Percentiles rank a stretch among this genome's conserved stretches.
These are phyloP conservation scores for Blastocladiella emersonii DNA, from an alignment of 371 early-diverging fungal genomes.

Conservation along the genomic window DNA sequence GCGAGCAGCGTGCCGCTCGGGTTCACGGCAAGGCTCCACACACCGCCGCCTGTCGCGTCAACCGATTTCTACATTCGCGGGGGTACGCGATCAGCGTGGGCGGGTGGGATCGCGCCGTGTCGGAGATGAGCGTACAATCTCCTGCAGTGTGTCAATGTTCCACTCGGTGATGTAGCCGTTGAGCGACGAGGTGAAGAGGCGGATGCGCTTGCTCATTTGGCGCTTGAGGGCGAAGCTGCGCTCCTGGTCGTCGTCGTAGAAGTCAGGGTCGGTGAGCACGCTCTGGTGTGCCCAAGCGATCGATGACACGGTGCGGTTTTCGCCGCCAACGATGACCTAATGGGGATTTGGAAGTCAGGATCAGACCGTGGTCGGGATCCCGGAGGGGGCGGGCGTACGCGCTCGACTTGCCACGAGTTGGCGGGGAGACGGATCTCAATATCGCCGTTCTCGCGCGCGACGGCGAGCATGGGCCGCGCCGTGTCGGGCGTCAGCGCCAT, in stretches of 20 bases:
- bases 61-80: constrained; percentile 29
- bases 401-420: constrained; percentile 48
- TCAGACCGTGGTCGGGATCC: constrained; percentile 1
- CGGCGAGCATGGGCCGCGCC: constrained; percentile 43
- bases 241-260: constrained; percentile 33
- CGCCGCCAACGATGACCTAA: constrained; percentile 62
- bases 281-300: constrained; percentile 75
- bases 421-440: constrained; percentile 81
- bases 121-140: no score
- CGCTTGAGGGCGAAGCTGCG: constrained; percentile 31
- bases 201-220: constrained; percentile 40
- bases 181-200: constrained; percentile 75
- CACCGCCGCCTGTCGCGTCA: constrained; percentile 79
- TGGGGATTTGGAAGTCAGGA: no score
- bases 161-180: constrained; percentile 79
- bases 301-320: constrained; percentile 58
- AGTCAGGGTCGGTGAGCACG: constrained; percentile 21
- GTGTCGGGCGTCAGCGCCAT: constrained; percentile 60
- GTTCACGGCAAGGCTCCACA: constrained; percentile 84
- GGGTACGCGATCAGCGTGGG: no score
- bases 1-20: constrained; percentile 60
- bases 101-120: no score
- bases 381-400: constrained; percentile 25
- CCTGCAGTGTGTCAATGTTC: constrained; percentile 44
- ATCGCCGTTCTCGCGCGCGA: constrained; percentile 80